A percentile compares a stretch with the other conserved stretches of the same genome.
Conservation (phyloP, 306 rosid genomes). For the Trifolium repens region DNA sequence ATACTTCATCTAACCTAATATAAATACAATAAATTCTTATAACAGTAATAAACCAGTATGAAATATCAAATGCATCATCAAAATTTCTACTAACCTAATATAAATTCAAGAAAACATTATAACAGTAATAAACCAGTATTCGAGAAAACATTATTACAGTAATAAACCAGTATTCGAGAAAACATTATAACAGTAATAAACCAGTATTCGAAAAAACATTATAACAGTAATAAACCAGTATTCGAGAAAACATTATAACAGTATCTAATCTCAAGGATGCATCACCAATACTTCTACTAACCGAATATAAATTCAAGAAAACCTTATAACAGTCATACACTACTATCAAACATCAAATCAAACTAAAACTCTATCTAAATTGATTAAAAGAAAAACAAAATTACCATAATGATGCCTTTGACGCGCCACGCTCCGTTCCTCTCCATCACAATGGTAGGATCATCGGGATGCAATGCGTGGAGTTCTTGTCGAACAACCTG, state of each 20-base stretch:
- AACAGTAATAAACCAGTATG: neutral
- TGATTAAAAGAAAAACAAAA: neutral
- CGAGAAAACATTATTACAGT: too few species aligned
- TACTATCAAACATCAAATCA: neutral
- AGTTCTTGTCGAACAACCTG: conserved; percentile 77
- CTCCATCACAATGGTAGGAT: conserved; percentile 68
- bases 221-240: too few species aligned
- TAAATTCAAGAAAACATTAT: neutral
- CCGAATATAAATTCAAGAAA: neutral
- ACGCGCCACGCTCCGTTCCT: conserved; percentile 85
- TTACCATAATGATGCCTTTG: conserved; percentile 90
- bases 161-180: too few species aligned
- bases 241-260: too few species aligned
- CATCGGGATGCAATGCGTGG: conserved; percentile 65
- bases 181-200: too few species aligned
- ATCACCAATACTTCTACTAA: neutral
- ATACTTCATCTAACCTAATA: neutral
- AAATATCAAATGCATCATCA: neutral
- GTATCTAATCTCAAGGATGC: neutral
- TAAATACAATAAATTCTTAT: neutral
- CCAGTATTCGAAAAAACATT: too few species aligned
- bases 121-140: too few species aligned
- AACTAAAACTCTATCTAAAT: neutral
- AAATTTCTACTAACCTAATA: neutral
- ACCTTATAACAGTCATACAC: too few species aligned